phyloP scores from a whole-genome alignment of 306 rosid genomes.

The Amphicarpaea edgeworthii region DNA sequence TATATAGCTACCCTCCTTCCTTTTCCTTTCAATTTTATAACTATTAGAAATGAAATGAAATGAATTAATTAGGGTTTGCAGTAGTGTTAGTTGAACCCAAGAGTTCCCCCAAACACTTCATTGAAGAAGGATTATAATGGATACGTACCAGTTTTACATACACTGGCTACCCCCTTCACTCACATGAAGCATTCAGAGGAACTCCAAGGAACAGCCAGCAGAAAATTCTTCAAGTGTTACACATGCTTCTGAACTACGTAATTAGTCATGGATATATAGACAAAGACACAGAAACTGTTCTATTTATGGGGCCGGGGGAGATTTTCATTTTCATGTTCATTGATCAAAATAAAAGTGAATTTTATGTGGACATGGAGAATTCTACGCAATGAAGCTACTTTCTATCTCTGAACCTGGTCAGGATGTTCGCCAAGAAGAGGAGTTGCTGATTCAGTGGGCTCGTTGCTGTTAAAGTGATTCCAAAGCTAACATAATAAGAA shows the following conservation, averaged over 20 bases:
- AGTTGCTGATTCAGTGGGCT: not conserved
- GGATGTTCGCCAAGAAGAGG: slow-evolving; percentile 18
- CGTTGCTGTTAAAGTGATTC: slow-evolving; percentile 10
- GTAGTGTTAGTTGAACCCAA: slow-evolving; percentile 40
- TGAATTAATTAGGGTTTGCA: not conserved
- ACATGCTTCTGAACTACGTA: not conserved
- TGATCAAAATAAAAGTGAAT: not conserved
- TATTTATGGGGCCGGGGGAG: slow-evolving; percentile 27
- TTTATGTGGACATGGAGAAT: not conserved
- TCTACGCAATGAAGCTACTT: not conserved
- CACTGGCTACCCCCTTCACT: not conserved
- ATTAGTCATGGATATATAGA: not conserved
- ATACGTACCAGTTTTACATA: not conserved
- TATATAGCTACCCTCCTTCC: too few species aligned
- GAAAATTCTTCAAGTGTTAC: too few species aligned
- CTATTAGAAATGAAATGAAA: too few species aligned
- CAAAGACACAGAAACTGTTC: not conserved
- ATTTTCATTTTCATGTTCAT: not conserved
- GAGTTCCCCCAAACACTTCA: slow-evolving; percentile 60
- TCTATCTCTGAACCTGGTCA: slow-evolving; percentile 41
- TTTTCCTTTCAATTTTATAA: too few species aligned
- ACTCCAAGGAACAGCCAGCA: slow-evolving; percentile 28
- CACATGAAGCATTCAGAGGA: slow-evolving; percentile 55
- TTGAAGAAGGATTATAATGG: not conserved
- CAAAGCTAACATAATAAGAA: not conserved